phyloP scores from a whole-genome alignment of 2,329 filamentous ascomycete genomes.

The Colletotrichum costaricense region DNA sequence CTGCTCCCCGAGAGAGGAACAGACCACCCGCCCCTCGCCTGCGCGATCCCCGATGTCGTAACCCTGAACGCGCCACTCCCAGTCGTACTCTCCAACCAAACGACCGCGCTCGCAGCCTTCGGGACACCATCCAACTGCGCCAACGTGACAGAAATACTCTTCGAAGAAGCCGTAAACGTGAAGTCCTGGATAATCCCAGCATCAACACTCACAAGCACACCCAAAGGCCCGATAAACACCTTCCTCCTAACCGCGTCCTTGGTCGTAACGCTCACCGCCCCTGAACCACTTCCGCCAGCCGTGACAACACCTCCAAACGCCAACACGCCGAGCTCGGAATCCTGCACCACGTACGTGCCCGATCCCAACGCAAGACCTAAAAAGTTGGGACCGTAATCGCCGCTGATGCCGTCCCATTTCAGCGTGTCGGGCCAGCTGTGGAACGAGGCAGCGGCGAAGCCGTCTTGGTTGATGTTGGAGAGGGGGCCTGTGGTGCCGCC shows the following conservation, averaged over 20 bases:
- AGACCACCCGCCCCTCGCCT: constrained; percentile 40
- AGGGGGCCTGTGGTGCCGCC: constrained; percentile 64
- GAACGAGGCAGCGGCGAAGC: constrained; percentile 66
- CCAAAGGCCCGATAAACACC: constrained; percentile 59
- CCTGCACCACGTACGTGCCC: constrained; percentile 60
- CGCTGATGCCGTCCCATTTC: constrained; percentile 66
- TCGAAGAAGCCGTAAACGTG: constrained; percentile 42
- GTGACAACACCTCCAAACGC: constrained; percentile 60
- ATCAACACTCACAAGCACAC: constrained; percentile 53
- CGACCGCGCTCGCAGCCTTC: constrained; percentile 41
- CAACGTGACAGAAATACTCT: constrained; percentile 43
- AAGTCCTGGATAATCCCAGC: constrained; percentile 55
- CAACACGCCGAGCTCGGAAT: constrained; percentile 55
- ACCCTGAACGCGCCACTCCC: constrained; percentile 21
- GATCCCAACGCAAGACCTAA: constrained; percentile 62
- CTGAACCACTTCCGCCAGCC: not conserved
- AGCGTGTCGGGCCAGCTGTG: constrained; percentile 67
- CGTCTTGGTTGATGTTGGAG: constrained; percentile 65
- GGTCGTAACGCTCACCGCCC: constrained; percentile 49
- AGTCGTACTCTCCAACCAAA: constrained; percentile 50
- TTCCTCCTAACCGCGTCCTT: constrained; percentile 58
- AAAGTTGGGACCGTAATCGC: constrained; percentile 68
- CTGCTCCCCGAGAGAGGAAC: not conserved
- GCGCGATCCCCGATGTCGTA: not conserved
- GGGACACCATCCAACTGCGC: constrained; percentile 44